Conservation (phyloP, 2,329 filamentous ascomycete genomes). For the Phialophora expanda region DNA sequence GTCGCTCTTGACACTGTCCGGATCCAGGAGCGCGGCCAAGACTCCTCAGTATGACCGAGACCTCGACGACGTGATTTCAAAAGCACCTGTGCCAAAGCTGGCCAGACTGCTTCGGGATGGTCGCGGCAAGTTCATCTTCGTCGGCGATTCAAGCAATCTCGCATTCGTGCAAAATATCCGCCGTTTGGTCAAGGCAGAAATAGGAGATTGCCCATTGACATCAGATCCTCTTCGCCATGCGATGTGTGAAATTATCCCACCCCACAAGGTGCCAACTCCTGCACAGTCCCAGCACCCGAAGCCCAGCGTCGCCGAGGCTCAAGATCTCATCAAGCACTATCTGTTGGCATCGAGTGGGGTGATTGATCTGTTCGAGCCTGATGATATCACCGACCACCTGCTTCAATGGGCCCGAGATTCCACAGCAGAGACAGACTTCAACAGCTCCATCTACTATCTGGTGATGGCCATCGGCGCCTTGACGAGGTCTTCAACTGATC, state of each 20-base stretch:
- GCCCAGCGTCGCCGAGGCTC: slow-evolving; percentile 49
- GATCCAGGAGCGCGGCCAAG: slow-evolving; percentile 36
- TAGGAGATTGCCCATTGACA: slow-evolving; percentile 51
- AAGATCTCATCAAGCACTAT: slow-evolving; percentile 51
- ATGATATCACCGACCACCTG: slow-evolving; percentile 50
- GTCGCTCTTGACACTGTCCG: slow-evolving; percentile 39
- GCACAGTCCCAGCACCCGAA: slow-evolving; percentile 35
- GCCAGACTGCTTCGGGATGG: slow-evolving; percentile 57
- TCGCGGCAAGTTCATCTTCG: slow-evolving; percentile 60
- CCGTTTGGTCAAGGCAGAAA: slow-evolving; percentile 54
- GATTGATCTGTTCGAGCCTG: slow-evolving; percentile 56
- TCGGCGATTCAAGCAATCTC: slow-evolving; percentile 60
- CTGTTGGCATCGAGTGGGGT: slow-evolving; percentile 55
- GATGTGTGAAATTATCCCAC: slow-evolving; percentile 46
- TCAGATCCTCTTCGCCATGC: slow-evolving; percentile 50
- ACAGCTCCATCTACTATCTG: slow-evolving; percentile 57
- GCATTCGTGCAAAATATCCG: slow-evolving; percentile 60
- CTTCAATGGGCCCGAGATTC: slow-evolving; percentile 48
- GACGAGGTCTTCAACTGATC: slow-evolving; percentile 45
- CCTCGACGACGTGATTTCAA: slow-evolving; percentile 30
- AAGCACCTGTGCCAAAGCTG: slow-evolving; percentile 49
- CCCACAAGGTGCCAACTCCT: slow-evolving; percentile 28
- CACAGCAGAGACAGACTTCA: slow-evolving; percentile 45
- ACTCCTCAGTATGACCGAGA: slow-evolving; percentile 30
- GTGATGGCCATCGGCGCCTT: slow-evolving; percentile 57